Percentiles rank a stretch among this genome's conserved stretches.
Conservation (phyloP, 2,329 filamentous ascomycete genomes). For the Fusarium mundagurra region DNA sequence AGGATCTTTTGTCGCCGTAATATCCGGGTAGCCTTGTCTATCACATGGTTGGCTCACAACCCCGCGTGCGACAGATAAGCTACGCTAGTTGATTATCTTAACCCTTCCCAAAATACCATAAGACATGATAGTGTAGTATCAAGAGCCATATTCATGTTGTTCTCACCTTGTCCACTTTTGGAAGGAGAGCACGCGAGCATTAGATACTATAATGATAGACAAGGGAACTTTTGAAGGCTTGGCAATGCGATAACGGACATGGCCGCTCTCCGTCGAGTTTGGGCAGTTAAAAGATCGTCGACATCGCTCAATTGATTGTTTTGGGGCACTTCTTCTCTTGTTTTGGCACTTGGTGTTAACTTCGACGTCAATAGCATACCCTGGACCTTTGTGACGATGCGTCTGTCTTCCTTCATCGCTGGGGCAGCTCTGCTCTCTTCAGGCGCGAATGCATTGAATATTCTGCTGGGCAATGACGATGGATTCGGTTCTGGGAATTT, state of each 20-base stretch:
- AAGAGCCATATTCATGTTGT: not conserved
- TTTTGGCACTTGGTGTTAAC: too few species aligned
- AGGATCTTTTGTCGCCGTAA: not conserved
- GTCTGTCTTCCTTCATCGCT: conserved; percentile 29
- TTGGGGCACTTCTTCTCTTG: not conserved
- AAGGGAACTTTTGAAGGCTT: conserved; percentile 27
- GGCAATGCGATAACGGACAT: conserved; percentile 21
- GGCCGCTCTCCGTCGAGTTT: not conserved
- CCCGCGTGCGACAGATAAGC: not conserved
- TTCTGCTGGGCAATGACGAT: conserved; percentile 46
- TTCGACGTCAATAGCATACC: not conserved
- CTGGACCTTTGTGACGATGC: conserved; percentile 28
- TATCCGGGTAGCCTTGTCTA: not conserved
- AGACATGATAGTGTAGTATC: not conserved
- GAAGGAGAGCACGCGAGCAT: conserved; percentile 25
- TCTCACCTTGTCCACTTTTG: conserved; percentile 5
- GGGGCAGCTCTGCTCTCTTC: conserved; percentile 29
- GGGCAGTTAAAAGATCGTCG: conserved; percentile 17
- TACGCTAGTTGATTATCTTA: not conserved
- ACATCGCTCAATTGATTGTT: not conserved
- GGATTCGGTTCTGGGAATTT: conserved; percentile 46
- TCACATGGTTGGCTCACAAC: not conserved
- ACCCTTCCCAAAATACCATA: accelerated
- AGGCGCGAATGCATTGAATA: conserved; percentile 40
- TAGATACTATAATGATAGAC: not conserved